These are phyloP conservation scores for Aspergillus sclerotioniger DNA, from an alignment of 495 filamentous ascomycete species.

Conservation along the genomic window DNA sequence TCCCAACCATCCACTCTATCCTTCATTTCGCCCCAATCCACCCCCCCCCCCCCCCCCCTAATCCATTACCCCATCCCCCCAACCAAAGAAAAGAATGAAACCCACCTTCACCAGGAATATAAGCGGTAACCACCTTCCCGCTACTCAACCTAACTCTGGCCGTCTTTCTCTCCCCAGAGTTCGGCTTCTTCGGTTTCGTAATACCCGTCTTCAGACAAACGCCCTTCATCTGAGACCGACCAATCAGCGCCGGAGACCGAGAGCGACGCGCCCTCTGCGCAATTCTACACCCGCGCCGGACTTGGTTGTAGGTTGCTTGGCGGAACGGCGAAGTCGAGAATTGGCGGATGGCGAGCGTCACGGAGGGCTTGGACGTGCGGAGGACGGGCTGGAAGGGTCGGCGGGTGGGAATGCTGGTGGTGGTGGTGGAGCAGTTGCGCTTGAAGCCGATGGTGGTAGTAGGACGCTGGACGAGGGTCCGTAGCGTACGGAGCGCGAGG, in stretches of 20 bases:
- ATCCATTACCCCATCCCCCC: not conserved
- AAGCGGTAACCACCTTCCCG: constrained; percentile 81
- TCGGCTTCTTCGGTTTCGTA: constrained; percentile 96
- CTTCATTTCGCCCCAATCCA: constrained; percentile 2
- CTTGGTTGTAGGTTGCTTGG: constrained; percentile 52
- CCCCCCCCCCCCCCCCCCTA: not conserved
- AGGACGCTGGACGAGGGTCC: constrained; percentile 38
- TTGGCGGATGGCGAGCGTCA: constrained; percentile 26
- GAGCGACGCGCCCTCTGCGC: constrained; percentile 74
- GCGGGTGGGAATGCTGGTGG: not conserved
- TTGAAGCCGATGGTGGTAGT: constrained; percentile 16
- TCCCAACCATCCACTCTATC: not conserved
- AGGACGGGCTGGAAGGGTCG: not conserved
- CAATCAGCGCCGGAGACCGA: constrained; percentile 77
- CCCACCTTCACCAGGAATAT: constrained; percentile 92
- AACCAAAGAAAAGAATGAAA: constrained; percentile 13
- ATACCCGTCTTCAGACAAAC: constrained; percentile 91
- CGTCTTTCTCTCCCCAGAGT: constrained; percentile 91
- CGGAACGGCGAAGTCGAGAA: constrained; percentile 45
- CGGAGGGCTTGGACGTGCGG: constrained; percentile 4
- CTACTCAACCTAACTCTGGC: constrained; percentile 84
- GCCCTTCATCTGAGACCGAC: constrained; percentile 82
- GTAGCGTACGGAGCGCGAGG: constrained; percentile 38
- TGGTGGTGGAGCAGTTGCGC: constrained; percentile 1
- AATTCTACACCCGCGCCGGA: constrained; percentile 69